Evolutionary conservation across 768 basidiomycete genomes (phyloP).

Genomic region (Lactarius hengduanensis): DNA sequence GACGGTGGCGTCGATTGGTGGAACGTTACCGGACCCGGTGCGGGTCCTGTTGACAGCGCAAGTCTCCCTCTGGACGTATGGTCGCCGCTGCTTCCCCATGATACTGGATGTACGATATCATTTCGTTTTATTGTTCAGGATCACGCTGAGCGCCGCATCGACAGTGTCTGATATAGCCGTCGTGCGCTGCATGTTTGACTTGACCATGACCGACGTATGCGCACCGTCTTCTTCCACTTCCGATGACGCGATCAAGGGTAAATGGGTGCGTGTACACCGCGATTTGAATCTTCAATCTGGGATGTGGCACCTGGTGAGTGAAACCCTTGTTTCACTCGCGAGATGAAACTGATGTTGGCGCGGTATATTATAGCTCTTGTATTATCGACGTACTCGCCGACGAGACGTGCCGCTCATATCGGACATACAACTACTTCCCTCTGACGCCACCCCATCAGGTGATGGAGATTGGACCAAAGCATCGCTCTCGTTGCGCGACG

Average conservation of each 20-base stretch:
- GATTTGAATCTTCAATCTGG: constrained; percentile 72
- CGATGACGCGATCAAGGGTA: constrained; percentile 72
- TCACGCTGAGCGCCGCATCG: constrained; percentile 1
- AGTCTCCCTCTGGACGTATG: constrained; percentile 80
- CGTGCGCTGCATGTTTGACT: constrained; percentile 63
- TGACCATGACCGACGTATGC: constrained; percentile 60
- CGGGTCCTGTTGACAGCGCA: constrained; percentile 48
- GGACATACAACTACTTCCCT: constrained; percentile 62
- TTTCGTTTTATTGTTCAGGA: not conserved
- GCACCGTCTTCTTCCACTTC: constrained; percentile 65
- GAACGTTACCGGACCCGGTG: constrained; percentile 48
- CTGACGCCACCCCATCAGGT: constrained; percentile 48
- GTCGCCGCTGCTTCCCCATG: constrained; percentile 72
- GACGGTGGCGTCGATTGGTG: constrained; percentile 69
- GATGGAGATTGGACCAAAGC: constrained; percentile 64
- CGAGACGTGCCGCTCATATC: constrained; percentile 79
- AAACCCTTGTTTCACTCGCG: constrained; percentile 17
- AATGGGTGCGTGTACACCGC: constrained; percentile 86
- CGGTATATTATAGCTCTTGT: constrained; percentile 52
- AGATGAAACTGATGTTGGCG: constrained; percentile 1
- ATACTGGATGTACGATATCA: constrained; percentile 63
- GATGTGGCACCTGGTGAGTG: constrained; percentile 58
- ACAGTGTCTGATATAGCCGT: constrained; percentile 81
- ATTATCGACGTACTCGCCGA: constrained; percentile 83
- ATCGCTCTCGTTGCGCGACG: constrained; percentile 59